A percentile compares a stretch with the other conserved stretches of the same genome.
phyloP scores from a whole-genome alignment of 345 rosid species.

The Syzygium grande region DNA sequence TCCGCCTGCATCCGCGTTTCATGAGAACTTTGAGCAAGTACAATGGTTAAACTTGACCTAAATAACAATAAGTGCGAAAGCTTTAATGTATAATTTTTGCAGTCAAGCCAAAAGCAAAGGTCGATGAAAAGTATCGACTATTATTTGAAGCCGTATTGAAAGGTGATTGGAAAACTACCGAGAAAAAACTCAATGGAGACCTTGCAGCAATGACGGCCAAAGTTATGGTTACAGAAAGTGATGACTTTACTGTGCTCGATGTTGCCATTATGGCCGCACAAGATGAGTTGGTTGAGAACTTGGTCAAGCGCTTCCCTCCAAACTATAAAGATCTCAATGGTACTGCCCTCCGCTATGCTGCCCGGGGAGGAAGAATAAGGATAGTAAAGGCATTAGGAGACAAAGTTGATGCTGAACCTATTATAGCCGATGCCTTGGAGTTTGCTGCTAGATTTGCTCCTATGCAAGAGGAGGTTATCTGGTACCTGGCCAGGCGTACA shows the following conservation, averaged over 20 bases:
- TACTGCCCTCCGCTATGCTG: not conserved
- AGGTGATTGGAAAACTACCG: not conserved
- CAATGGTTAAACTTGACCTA: not conserved
- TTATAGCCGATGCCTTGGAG: fast-evolving
- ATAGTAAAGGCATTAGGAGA: not conserved
- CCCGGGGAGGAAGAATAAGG: not conserved
- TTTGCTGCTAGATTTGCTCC: fast-evolving
- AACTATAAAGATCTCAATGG: fast-evolving
- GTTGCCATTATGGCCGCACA: not conserved
- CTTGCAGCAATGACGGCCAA: fast-evolving
- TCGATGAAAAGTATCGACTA: fast-evolving
- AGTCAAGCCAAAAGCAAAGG: not conserved
- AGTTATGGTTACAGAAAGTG: not conserved
- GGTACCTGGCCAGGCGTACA: not conserved
- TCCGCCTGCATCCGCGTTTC: not conserved
- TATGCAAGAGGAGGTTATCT: not conserved
- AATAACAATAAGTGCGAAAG: not conserved
- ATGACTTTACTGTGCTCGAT: not conserved
- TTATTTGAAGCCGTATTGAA: not conserved
- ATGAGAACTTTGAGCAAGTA: not conserved
- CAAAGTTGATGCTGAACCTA: not conserved
- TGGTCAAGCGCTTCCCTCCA: not conserved
- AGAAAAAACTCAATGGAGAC: not conserved
- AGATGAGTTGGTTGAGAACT: not conserved
- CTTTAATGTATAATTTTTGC: not conserved